Evolutionary conservation across 140 eudicot species (phyloP).

Genomic region (Flaveria floridana): DNA sequence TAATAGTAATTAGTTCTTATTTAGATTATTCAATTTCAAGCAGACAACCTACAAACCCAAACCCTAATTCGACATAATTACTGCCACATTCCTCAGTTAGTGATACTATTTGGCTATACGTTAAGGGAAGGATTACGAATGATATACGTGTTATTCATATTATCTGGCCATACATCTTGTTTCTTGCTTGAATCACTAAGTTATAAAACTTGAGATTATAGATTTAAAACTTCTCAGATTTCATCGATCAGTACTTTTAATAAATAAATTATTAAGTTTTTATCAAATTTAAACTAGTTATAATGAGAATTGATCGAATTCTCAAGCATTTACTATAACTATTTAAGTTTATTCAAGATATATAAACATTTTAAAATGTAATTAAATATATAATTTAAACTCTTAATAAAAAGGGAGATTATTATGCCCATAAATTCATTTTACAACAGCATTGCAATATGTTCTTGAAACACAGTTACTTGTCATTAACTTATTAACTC

Average conservation of each 20-base stretch:
- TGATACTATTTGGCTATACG: no score
- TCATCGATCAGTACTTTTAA: neutral
- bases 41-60: no score
- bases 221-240: no score
- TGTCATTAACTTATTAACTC: slow-evolving; percentile 2
- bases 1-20: no score
- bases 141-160: no score
- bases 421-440: neutral
- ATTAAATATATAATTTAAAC: neutral
- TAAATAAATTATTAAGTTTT: no score
- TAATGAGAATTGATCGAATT: no score
- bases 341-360: neutral
- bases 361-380: neutral
- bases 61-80: no score
- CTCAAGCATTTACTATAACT: neutral
- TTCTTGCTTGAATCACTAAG: neutral
- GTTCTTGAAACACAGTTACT: slow-evolving; percentile 9
- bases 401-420: neutral
- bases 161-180: no score
- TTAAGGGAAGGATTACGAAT: neutral
- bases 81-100: no score
- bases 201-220: neutral
- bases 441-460: neutral
- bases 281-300: neutral
- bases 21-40: no score